Base-by-base conservation (phyloP, 1,284 basidiomycete genomes). In the Xanthoconium separans region DNA sequence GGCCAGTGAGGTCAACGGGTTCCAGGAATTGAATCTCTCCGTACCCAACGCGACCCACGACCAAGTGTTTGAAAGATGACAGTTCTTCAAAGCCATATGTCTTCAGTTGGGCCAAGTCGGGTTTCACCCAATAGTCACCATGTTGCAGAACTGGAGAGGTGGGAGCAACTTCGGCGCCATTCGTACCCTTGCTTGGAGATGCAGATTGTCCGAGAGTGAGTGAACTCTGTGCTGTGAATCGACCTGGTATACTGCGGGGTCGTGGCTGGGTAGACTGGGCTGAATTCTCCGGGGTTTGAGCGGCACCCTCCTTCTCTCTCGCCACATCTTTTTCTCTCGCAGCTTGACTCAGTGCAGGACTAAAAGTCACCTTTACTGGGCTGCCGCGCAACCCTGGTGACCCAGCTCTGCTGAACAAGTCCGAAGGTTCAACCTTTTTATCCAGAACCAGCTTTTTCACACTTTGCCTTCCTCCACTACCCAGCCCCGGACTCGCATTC, bases 391-490 rank as follows among this genome's bases (percentile, higher is more conserved):
- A 61, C 15, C 72, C 72, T 40, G 77, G 76, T 15, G 73, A 74
- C 30, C 73, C 78, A 4, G 81, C 79, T 67, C 82, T 83, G 59
- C 73, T 76, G 61, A 89, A 87, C 49, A 89, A 62, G 57, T 90
- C 85, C n/a, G 79, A 73, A 15, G 87, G 78, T 52, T 89, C 87
- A 16, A 89, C 77, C 65, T 85, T 89, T 70, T 87, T 91, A 66
- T 95, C 90, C 53, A 98, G 73, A 39, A 95, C 88, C 51, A 99
- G 83, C 70, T 97, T 96, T 80, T 98, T 99, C 58, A 98, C 93
- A 68, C 92, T 97, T 54, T 89, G 84, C 39, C 89, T 81, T 22
- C 75, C 73, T n/a, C 85, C 84, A 55, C 82, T 85, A 61, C 89
- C 78, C 46, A 89, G 67, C 64, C 85, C 75, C 66, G 94, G 73